Conservation (phyloP, 805 yeast species). For the Debaryomyces castellii region DNA sequence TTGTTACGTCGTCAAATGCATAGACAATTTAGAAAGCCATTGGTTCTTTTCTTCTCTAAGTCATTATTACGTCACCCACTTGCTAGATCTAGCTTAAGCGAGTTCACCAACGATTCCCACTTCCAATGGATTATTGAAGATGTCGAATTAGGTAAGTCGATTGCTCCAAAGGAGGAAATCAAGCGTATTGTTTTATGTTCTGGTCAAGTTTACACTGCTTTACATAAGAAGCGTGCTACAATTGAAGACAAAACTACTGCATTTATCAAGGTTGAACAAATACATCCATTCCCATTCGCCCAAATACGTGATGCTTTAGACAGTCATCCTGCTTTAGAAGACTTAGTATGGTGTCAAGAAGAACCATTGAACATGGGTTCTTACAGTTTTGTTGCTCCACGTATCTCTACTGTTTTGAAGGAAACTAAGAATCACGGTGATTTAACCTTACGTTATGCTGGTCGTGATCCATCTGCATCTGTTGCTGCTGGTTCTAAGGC, state of each 20-base stretch:
- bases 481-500: constrained; percentile 97
- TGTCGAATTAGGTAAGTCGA: constrained; percentile 74
- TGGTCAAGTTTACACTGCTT: constrained; percentile 94
- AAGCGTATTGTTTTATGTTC: constrained; percentile 81
- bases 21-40: constrained; percentile 95
- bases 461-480: constrained; percentile 97
- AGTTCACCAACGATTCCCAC: constrained; percentile 87
- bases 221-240: constrained; percentile 83
- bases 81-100: constrained; percentile 81
- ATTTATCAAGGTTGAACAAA: constrained; percentile 84
- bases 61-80: constrained; percentile 94
- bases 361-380: constrained; percentile 98
- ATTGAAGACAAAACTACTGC: constrained; percentile 82
- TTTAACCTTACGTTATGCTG: constrained; percentile 74
- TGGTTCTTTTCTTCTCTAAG: constrained; percentile 86
- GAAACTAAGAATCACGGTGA: constrained; percentile 72
- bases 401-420: constrained; percentile 71
- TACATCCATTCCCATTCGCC: constrained; percentile 98
- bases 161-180: constrained; percentile 76
- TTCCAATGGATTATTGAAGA: constrained; percentile 98
- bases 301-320: constrained; percentile 83
- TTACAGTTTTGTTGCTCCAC: constrained; percentile 77
- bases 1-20: constrained; percentile 98
- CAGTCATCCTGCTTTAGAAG: constrained; percentile 78
- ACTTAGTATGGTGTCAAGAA: constrained; percentile 96